phyloP scores from a whole-genome alignment of 176 grass and related monocot species.

The Hsuehochloa calcarea region DNA sequence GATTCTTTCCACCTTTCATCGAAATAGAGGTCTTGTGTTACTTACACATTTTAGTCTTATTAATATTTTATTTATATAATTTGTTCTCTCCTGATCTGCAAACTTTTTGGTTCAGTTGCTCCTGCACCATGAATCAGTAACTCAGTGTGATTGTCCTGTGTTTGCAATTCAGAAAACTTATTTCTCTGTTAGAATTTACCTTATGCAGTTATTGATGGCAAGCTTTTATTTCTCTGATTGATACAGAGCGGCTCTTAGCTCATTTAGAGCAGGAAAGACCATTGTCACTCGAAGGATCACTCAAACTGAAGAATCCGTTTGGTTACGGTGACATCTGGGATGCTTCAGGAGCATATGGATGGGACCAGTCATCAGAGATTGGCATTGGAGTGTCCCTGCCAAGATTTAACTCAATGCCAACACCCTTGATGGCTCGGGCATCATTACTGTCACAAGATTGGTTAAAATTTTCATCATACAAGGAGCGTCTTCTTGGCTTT shows the following conservation, averaged over 20 bases:
- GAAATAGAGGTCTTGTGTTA: constrained; percentile 54
- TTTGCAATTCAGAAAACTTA: neutral
- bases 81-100: neutral
- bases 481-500: constrained; percentile 54
- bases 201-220: neutral
- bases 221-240: constrained; percentile 43
- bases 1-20: constrained; percentile 21
- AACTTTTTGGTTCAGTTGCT: constrained; percentile 49
- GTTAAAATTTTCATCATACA: constrained; percentile 72
- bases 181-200: neutral
- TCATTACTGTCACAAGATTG: constrained; percentile 60
- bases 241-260: constrained; percentile 68
- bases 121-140: constrained; percentile 70
- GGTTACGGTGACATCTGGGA: constrained; percentile 78
- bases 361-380: constrained; percentile 54
- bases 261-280: constrained; percentile 63
- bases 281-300: constrained; percentile 53
- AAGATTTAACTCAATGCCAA: constrained; percentile 56
- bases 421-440: constrained; percentile 48
- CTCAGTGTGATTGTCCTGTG: constrained; percentile 53
- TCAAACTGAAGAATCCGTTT: constrained; percentile 64
- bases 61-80: neutral
- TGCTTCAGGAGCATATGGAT: constrained; percentile 63
- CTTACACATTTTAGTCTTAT: neutral
- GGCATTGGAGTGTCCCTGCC: constrained; percentile 52